Base-by-base conservation (phyloP, 306 rosid genomes). In the Quercus bicolor region DNA sequence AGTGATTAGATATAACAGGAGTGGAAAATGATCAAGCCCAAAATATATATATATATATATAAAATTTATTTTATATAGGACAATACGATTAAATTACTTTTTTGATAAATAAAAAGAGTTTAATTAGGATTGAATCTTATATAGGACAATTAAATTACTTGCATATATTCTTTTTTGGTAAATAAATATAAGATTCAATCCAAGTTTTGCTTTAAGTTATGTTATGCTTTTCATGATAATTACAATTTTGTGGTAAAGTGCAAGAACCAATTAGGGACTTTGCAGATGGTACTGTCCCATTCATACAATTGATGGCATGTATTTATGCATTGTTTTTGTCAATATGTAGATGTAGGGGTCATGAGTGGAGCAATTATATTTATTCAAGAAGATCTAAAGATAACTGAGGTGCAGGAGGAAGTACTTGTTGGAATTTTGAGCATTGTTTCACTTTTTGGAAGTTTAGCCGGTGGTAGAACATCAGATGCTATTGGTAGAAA, bases 341-440 rank as follows among this genome's bases (percentile, higher is more conserved):
- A 43, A 85, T 70, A 23, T 84, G 82, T 91, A 94, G 98, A 94
- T 80, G 98, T 94, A 7, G 98, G 98, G 75, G 98, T 94, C n/a
- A 94, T 94, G 98, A 94, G 98, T 80, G 98, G 97, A 74, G 97
- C 98, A 65, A 91, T 94, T 61, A 84, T 92, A 86, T 94, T 90
- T 86, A 94, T 94, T 55, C 92, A 91, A 55, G 91, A 94, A 80
- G 98, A 92, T 86, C 85, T 92, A 70, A 94, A 92, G 73, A 92
- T 92, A 81, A 77, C 91, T 26, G 94, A 94, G 88, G 84, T 92
- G 51, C 91, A 94, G 70, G 89, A 77, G 62, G 98, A 94, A 84
- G 71, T 94, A 62, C 91, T 94, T 68, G 80, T 94, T 59, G 98
- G 97, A 78, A 94, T 94, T 86, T 78, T 92, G 79, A 92, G 97